Evolutionary conservation across 208 protist genomes (phyloP), one percentile per base, ranked within the genome.

Genomic region (Leishmania martiniquensis): DNA sequence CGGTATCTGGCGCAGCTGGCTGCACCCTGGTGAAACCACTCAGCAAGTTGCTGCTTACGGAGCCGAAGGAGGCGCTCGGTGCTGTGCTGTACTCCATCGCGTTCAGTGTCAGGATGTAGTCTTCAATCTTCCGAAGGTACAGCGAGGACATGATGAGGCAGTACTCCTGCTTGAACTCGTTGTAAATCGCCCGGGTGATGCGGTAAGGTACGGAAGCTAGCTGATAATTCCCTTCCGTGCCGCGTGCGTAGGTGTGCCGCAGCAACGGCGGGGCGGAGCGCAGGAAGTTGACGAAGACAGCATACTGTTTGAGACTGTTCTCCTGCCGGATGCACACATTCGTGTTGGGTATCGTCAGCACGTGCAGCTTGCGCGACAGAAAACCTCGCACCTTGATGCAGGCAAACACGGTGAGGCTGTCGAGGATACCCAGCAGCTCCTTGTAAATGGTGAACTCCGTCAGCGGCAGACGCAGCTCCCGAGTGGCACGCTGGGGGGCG

Each of bases 311-410:
- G 32, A 97, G 76, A 2, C 81, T 84, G 74, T 97, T 88, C 45
- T 95, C 91, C 60, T 97, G 93, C 74, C 95, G 93, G 45, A 97
- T 95, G 66, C 84, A 94, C 6, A 95, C 82, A 59, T 97, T 97
- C 34, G 93, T 97, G 80, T 95, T 93, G 55, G 81, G 83, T 17
- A 86, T 76, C 15, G 84, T 88, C 59, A 97, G 74, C 47, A 91
- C 73, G 4, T 70, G 63, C 65, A 97, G 80, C 82, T 95, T 95
- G 62, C 89, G 87, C 2, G 87, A 86, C 25, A 97, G 77, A 67
- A 92, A 93, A 20, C 84, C 74, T 32, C 93, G 92, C 45, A 91
- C 89, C 73, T 93, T 94, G 13, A 95, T 80, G 72, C 93, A 97
- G 0, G 93, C 85, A 77, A 88, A 92, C 42, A 97, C 81, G 0